Conservation (phyloP, 495 filamentous ascomycete species). For the Tuber microsphaerosporum region DNA sequence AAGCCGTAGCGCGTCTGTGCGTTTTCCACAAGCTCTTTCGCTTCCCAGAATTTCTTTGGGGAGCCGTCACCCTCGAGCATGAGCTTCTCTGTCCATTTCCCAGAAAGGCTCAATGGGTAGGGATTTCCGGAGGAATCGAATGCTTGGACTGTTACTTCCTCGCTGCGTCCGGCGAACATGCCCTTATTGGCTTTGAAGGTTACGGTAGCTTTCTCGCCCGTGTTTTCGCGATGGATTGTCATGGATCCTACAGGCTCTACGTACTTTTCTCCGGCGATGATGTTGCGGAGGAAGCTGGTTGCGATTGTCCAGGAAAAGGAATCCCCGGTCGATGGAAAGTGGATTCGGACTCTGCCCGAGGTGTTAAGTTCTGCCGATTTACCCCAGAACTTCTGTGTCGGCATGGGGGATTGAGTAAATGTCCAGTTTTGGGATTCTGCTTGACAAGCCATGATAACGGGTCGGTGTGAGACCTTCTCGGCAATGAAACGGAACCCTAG, state of each 20-base stretch:
- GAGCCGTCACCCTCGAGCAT: slow-evolving; percentile 53
- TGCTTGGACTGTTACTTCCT: slow-evolving; percentile 72
- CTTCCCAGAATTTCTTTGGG: slow-evolving; percentile 66
- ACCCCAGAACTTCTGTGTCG: slow-evolving; percentile 96
- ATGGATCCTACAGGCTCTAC: slow-evolving; percentile 88
- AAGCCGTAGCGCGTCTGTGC: slow-evolving; percentile 74
- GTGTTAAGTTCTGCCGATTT: slow-evolving; percentile 90
- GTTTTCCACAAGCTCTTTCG: slow-evolving; percentile 65
- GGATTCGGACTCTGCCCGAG: slow-evolving; percentile 71
- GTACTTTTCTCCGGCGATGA: slow-evolving; percentile 97
- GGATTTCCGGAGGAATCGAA: slow-evolving; percentile 58
- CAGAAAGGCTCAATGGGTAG: slow-evolving; percentile 57
- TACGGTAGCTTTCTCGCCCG: slow-evolving; percentile 67
- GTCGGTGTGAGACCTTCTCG: slow-evolving; percentile 88
- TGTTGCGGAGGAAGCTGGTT: slow-evolving; percentile 85
- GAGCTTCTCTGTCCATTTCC: slow-evolving; percentile 77
- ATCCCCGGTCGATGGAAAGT: slow-evolving; percentile 56
- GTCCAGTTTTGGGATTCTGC: slow-evolving; percentile 79
- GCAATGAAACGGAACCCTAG: slow-evolving; percentile 80
- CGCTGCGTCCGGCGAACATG: slow-evolving; percentile 90
- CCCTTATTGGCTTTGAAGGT: slow-evolving; percentile 80
- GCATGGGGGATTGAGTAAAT: slow-evolving; percentile 74
- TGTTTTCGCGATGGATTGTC: slow-evolving; percentile 70
- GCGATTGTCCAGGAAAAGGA: slow-evolving; percentile 75
- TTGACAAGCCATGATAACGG: slow-evolving; percentile 86